Evolutionary conservation across 306 rosid species (phyloP).

Genomic region (Fragaria iinumae): DNA sequence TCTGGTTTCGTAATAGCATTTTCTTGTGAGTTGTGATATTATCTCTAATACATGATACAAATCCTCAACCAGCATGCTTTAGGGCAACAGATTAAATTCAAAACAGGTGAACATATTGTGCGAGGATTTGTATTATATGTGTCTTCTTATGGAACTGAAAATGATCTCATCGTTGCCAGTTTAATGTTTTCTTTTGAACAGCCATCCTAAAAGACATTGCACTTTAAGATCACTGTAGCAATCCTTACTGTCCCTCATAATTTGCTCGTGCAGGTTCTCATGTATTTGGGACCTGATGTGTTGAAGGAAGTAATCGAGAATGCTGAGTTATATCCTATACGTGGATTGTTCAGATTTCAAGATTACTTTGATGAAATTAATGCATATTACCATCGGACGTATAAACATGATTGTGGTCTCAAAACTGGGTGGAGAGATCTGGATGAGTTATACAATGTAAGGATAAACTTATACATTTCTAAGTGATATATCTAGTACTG

Average conservation of each 20-base stretch:
- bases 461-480: constrained; percentile 21
- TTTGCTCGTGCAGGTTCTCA: constrained; percentile 67
- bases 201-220: constrained; percentile 24
- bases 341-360: constrained; percentile 83
- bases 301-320: constrained; percentile 69
- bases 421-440: constrained; percentile 88
- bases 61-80: not conserved
- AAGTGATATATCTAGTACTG: not conserved
- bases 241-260: constrained; percentile 24
- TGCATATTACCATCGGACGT: constrained; percentile 72
- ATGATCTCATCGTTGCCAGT: not conserved
- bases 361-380: constrained; percentile 83
- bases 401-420: constrained; percentile 68
- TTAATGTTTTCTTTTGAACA: constrained; percentile 10
- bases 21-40: constrained; percentile 12
- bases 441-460: constrained; percentile 74
- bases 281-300: constrained; percentile 75
- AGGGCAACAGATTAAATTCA: not conserved
- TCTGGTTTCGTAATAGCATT: not conserved
- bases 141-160: not conserved
- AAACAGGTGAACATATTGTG: not conserved
- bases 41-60: not conserved
- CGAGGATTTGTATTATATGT: not conserved
- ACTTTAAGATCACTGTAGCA: constrained; percentile 17
- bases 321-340: constrained; percentile 89